These are phyloP conservation scores for Aspergillus bertholletiae DNA, from an alignment of 495 filamentous ascomycete genomes.

Conservation along the genomic window DNA sequence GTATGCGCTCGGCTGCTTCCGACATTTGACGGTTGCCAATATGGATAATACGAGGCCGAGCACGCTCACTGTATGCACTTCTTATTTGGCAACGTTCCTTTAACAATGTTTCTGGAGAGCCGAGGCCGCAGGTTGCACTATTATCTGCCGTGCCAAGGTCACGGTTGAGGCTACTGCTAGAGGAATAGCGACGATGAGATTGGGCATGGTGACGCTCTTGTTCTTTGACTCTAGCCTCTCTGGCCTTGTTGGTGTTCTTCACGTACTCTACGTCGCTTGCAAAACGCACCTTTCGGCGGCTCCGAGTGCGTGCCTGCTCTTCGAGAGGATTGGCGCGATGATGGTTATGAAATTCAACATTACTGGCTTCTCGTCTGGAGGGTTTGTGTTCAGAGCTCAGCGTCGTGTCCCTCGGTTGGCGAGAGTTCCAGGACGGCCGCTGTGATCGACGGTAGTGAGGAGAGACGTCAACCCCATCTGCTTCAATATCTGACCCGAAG, in stretches of 20 bases:
- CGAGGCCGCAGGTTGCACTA: neutral
- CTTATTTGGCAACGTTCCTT: neutral
- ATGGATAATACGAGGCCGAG: constrained; percentile 18
- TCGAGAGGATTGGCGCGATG: neutral
- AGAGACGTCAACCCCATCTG: neutral
- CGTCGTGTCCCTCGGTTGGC: constrained; percentile 19
- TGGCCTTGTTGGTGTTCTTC: constrained; percentile 2
- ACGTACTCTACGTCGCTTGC: constrained; percentile 10
- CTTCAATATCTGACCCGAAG: neutral
- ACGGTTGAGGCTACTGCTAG: neutral
- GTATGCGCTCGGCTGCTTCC: constrained; percentile 15
- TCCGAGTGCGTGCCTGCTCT: constrained; percentile 4
- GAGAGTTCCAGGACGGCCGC: constrained; percentile 1
- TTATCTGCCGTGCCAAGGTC: neutral
- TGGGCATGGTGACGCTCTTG: neutral
- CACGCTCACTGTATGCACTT: neutral
- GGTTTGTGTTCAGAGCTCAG: constrained; percentile 20
- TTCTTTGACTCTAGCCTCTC: neutral
- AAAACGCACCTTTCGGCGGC: constrained; percentile 16
- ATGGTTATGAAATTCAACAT: constrained; percentile 16
- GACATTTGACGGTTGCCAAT: constrained; percentile 17
- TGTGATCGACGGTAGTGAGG: neutral
- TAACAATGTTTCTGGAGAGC: neutral
- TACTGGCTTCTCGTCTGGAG: constrained; percentile 5
- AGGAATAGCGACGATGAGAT: neutral